Evolutionary conservation across 148 eudicot species (phyloP).

Genomic region (Chenopodium album): DNA sequence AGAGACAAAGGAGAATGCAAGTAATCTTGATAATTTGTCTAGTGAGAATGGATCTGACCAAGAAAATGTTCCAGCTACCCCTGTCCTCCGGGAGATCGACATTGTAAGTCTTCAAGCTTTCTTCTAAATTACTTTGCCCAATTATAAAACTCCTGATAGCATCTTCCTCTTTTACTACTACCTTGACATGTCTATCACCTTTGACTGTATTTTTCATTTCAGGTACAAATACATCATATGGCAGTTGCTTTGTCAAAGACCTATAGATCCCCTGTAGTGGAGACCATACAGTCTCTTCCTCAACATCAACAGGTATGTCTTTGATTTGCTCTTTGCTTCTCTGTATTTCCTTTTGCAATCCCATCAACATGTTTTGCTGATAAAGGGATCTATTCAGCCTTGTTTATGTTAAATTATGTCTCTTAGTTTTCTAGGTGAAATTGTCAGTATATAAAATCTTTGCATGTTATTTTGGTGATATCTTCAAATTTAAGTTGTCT

Average conservation of each 20-base stretch:
- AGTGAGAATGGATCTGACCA: constrained; percentile 36
- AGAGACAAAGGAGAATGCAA: constrained; percentile 50
- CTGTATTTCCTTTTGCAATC: background rate
- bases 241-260: constrained; percentile 84
- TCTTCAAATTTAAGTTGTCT: background rate
- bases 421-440: background rate
- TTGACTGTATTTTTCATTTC: constrained; percentile 16
- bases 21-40: constrained; percentile 27
- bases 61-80: constrained; percentile 34
- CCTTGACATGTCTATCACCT: constrained; percentile 2
- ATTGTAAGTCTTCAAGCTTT: constrained; percentile 42
- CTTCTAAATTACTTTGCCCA: background rate
- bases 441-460: background rate
- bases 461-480: background rate
- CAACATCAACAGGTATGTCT: constrained; percentile 87
- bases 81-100: constrained; percentile 34
- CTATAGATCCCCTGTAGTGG: constrained; percentile 71
- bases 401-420: too few relatives aligned
- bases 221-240: constrained; percentile 91
- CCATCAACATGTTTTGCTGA: background rate
- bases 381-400: background rate
- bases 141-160: background rate
- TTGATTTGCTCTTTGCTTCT: constrained; percentile 3
- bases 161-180: background rate
- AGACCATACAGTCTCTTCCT: constrained; percentile 88